These are phyloP conservation scores for Solanum ossicruentum DNA, from an alignment of 257 asterid species.

Conservation along the genomic window DNA sequence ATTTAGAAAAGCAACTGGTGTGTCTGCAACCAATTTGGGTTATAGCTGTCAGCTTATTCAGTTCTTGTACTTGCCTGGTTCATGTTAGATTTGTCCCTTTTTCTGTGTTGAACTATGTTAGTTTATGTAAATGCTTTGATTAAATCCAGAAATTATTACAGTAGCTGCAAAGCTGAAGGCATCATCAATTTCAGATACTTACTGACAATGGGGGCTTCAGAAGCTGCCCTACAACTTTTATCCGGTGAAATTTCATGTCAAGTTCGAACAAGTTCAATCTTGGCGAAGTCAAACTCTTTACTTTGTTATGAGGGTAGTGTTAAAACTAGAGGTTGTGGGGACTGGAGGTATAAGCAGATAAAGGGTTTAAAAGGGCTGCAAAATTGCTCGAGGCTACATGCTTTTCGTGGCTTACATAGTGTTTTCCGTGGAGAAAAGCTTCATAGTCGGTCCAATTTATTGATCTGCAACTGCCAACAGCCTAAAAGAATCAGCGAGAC, in stretches of 20 bases:
- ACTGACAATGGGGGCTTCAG: slow-evolving; percentile 38
- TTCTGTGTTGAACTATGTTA: neutral
- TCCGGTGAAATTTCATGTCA: slow-evolving; percentile 23
- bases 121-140: slow-evolving; percentile 3
- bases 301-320: slow-evolving; percentile 11
- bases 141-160: neutral
- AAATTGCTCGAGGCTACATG: slow-evolving; percentile 5
- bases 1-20: neutral
- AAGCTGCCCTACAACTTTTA: slow-evolving; percentile 25
- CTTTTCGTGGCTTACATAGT: neutral
- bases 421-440: neutral
- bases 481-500: slow-evolving; percentile 32
- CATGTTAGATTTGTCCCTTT: neutral
- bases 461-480: slow-evolving; percentile 38
- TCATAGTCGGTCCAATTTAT: slow-evolving; percentile 9
- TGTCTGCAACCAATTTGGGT: neutral
- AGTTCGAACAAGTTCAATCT: slow-evolving; percentile 7
- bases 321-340: slow-evolving; percentile 4
- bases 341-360: slow-evolving; percentile 1
- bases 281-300: slow-evolving; percentile 17
- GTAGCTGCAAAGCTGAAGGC: neutral
- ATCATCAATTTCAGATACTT: slow-evolving; percentile 1
- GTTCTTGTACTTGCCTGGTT: neutral
- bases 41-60: neutral
- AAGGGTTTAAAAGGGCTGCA: slow-evolving; percentile 4